Evolutionary conservation across 768 basidiomycete genomes (phyloP), one percentile per base, ranked within the genome.

Genomic region (Xanthoconium stramineum): DNA sequence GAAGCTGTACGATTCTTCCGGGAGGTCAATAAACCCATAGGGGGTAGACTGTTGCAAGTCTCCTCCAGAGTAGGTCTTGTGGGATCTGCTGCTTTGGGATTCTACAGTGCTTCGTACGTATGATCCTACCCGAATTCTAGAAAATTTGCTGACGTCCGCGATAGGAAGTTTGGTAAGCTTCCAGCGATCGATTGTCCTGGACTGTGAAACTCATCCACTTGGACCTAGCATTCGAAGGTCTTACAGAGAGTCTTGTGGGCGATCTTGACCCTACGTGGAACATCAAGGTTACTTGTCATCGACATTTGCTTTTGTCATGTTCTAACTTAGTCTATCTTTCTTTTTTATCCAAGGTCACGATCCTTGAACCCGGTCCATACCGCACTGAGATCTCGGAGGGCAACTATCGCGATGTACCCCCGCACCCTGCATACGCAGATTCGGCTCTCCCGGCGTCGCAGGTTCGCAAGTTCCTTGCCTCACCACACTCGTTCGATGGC

Each of bases 31-130:
- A 24, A 62, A 15, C 76, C 78, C 0, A 54, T 58, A 0, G 76
- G 75, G 24, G 8, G 77, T 0, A 62, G 69, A 10, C 57, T 80
- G 12, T 55, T 79, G 5, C 74, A 76, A 42, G 69, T 70, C n/a
- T 72, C 71, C 32, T 77, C 24, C 24, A 24, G 24, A 24, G 24
- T 24, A 24, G 24, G 24, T 4, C 24, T 24, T 24, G 24, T 24
- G 77, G 2, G 56, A 59, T 42, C 50, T 1, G 56, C 65, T 3
- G 24, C 51, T 46, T 1, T 11, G 17, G 65, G 60, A 8, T 64
- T 61, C 32, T 74, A 74, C 35, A 42, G 55, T 28, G 70, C 72
- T 29, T 64, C 69, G 69, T 66, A 8, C 54, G 69, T 61, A 32
- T 20, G 3, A 4, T 28, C 6, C 19, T 28, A 3, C 9, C 7